These are phyloP conservation scores for Rhizoclosmatium globosum DNA, from an alignment of 192 early-diverging fungal species.

Conservation along the genomic window DNA sequence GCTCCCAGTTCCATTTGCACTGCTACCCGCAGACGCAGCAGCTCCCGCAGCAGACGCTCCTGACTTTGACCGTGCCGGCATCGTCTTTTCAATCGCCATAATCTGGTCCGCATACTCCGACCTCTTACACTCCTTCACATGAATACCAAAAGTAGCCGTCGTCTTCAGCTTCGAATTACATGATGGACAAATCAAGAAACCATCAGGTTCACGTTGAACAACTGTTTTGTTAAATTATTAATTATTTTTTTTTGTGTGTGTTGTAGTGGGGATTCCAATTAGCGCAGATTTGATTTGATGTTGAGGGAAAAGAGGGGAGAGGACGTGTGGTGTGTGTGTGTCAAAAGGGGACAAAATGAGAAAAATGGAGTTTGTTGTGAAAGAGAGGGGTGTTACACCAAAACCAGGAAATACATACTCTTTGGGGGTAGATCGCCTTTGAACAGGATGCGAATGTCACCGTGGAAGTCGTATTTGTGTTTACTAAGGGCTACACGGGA, in stretches of 20 bases:
- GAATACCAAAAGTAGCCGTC: slow-evolving; percentile 1
- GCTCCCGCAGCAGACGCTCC: background rate
- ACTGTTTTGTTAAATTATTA: background rate
- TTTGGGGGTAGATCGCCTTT: background rate
- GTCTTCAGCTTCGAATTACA: background rate
- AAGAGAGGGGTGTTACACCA: too few relatives aligned
- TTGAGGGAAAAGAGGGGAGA: background rate
- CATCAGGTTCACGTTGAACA: background rate
- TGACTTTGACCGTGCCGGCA: background rate
- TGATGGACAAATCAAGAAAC: background rate
- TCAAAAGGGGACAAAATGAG: too few relatives aligned
- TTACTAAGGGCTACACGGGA: background rate
- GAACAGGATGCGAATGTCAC: slow-evolving; percentile 10
- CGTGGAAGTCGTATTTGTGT: slow-evolving; percentile 16
- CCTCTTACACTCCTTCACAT: slow-evolving; percentile 5
- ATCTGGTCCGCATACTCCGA: background rate
- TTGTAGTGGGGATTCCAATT: too few relatives aligned
- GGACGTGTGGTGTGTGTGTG: background rate
- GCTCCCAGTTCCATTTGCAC: too few relatives aligned
- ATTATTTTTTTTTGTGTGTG: too few relatives aligned
- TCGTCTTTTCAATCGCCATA: background rate
- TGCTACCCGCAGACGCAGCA: background rate
- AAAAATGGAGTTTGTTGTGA: too few relatives aligned
- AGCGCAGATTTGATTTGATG: background rate
- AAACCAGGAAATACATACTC: too few relatives aligned